Conservation (phyloP, 2,329 filamentous ascomycete species). For the Emmonsiellopsis sp. region DNA sequence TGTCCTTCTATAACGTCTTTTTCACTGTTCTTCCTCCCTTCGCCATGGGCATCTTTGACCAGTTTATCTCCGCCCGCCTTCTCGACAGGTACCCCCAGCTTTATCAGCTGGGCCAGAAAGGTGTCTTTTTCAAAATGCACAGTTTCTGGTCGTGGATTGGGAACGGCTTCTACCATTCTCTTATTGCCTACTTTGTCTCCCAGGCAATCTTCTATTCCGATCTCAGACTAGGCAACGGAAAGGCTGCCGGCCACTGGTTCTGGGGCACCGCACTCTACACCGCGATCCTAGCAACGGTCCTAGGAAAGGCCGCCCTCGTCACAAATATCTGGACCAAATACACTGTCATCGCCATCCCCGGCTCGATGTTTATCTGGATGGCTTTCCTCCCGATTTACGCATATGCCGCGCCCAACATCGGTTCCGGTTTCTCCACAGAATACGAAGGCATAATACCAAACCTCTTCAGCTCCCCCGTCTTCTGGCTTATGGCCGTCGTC, state of each 20-base stretch:
- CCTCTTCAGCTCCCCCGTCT: conserved; percentile 70
- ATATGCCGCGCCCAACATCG: conserved; percentile 70
- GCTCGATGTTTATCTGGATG: conserved; percentile 85
- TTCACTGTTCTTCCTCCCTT: conserved; percentile 92
- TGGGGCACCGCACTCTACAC: conserved; percentile 96
- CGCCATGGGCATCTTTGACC: conserved; percentile 91
- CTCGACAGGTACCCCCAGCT: conserved; percentile 94
- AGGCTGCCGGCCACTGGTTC: conserved; percentile 86
- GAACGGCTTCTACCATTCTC: conserved; percentile 91
- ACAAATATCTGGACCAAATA: conserved; percentile 99
- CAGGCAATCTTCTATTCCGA: conserved; percentile 76
- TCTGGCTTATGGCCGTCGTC: conserved; percentile 82
- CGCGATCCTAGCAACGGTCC: conserved; percentile 81
- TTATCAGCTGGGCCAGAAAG: conserved; percentile 86
- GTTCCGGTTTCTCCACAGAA: conserved; percentile 67
- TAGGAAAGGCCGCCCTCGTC: conserved; percentile 88
- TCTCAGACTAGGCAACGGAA: conserved; percentile 67
- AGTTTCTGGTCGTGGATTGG: conserved; percentile 88
- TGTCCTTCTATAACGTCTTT: conserved; percentile 99
- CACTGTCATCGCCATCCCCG: conserved; percentile 87
- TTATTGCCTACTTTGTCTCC: conserved; percentile 80
- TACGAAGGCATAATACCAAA: conserved; percentile 75
- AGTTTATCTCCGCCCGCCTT: conserved; percentile 89
- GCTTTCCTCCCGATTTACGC: conserved; percentile 82
- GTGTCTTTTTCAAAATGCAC: conserved; percentile 85